Base-by-base conservation (phyloP, 2,329 filamentous ascomycete genomes). In the Fulvia fulva region DNA sequence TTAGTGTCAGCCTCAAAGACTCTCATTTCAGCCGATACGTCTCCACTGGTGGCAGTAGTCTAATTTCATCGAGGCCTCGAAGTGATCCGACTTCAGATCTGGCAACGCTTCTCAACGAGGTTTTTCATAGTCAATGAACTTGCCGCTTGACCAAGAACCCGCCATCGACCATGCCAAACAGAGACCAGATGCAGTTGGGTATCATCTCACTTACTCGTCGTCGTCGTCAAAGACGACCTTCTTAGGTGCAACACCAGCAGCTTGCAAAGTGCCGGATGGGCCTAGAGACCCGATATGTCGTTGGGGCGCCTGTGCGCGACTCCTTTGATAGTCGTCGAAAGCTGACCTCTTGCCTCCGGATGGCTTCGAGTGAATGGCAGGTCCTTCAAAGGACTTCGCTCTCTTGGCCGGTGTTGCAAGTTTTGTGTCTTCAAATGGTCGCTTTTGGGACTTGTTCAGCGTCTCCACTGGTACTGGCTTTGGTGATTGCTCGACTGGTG, bases 151-250 rank as follows among this genome's bases (percentile, higher is more conserved):
- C n/a, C n/a, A n/a, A n/a, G n/a, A n/a, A n/a, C n/a, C n/a, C n/a
- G n/a, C n/a, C n/a, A n/a, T n/a, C n/a, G n/a, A n/a, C n/a, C n/a
- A n/a, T n/a, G n/a, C n/a, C n/a, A n/a, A n/a, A n/a, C n/a, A n/a
- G n/a, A n/a, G n/a, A n/a, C n/a, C n/a, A n/a, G n/a, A n/a, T n/a
- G n/a, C n/a, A n/a, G n/a, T n/a, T n/a, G n/a, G n/a, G n/a, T n/a
- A n/a, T n/a, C n/a, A n/a, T n/a, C n/a, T n/a, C 51, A 65, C 63
- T 59, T 55, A 60, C 61, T 60, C 60, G 51, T 66, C 63, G 47
- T 50, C 47, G 49, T 67, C 62, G 26, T 41, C 61, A 47, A 63
- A 65, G 6, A 64, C 60, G 53, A 63, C 62, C 22, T 52, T 57
- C 56, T 62, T 65, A 8, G 62, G 60, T 8, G 60, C 51, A 32